Base-by-base conservation (phyloP, 768 basidiomycete genomes). In the Tremella mesenterica region DNA sequence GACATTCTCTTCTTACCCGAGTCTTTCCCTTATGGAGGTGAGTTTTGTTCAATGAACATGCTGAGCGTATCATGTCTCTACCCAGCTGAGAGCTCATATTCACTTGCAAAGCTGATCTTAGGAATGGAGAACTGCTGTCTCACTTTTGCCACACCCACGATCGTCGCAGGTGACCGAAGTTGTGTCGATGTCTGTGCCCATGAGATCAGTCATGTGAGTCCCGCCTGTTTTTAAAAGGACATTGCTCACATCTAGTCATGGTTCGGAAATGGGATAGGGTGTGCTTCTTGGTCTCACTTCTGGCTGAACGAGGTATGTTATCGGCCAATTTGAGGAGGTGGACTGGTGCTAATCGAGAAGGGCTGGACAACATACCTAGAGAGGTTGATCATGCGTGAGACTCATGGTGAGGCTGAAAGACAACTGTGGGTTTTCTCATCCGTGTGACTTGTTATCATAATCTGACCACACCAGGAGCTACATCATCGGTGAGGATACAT, bases 281-380 rank as follows among this genome's bases (percentile, higher is more conserved):
- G 74, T 57, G 64, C 67, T 5, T 60, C 52, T 25, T 76, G 75
- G 76, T 56, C 57, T 4, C 65, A 70, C 28, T 76, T 77, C 66
- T 76, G 75, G 75, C 57, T 74, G 1, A 73, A 73, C 57, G 71
- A 69, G 58, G 67, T 58, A 53, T 38, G 53, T 58, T n/a, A 16
- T 13, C 12, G 23, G 13, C 39, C 27, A 18, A 23, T 26, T 21
- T 33, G 27, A 1, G 20, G 23, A 13, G 21, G n/a, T n/a, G n/a
- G n/a, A n/a, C 36, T 52, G 3, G 41, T 52, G 57, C 23, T 48
- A 13, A 28, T n/a, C 26, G 2, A 23, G 8, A 28, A 91, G 76
- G 74, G 89, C 25, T 92, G 87, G 85, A 95, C 92, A 28, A 91
- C 87, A 0, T 96, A 91, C 67, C 83, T 87, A 27, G 92, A 97